Evolutionary conservation across 768 basidiomycete genomes (phyloP).

Genomic region (Daedaleopsis sinensis): DNA sequence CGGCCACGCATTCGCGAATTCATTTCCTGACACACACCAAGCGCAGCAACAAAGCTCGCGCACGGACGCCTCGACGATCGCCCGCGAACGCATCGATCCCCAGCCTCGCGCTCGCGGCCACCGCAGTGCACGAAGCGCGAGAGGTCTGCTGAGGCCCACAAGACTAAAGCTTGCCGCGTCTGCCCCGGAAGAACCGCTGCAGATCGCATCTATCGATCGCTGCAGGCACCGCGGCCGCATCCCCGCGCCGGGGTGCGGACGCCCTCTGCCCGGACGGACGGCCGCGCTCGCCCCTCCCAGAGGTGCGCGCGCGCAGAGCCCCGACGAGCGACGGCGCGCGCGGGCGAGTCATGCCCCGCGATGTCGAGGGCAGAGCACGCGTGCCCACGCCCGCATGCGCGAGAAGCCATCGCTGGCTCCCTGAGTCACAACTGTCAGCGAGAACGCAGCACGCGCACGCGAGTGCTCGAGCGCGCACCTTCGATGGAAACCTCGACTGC

Average conservation of each 20-base stretch:
- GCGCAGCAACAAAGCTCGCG: background rate
- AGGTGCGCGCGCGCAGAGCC: background rate
- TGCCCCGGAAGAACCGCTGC: slow-evolving; percentile 15
- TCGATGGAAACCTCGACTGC: background rate
- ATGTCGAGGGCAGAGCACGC: background rate
- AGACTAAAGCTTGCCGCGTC: slow-evolving; percentile 20
- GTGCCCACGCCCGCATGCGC: background rate
- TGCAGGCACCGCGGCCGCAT: background rate
- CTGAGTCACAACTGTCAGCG: background rate
- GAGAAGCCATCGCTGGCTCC: background rate
- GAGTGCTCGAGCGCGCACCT: too few species aligned
- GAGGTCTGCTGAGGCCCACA: slow-evolving; percentile 17
- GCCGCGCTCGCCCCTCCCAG: background rate
- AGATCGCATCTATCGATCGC: slow-evolving; percentile 19
- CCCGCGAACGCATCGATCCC: slow-evolving; percentile 10
- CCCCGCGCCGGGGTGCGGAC: background rate
- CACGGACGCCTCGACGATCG: slow-evolving; percentile 11
- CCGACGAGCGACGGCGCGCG: background rate
- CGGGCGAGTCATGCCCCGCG: background rate
- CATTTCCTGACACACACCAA: background rate
- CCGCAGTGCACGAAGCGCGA: slow-evolving; percentile 1
- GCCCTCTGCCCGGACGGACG: background rate
- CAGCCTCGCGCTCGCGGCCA: slow-evolving; percentile 4
- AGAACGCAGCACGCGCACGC: background rate
- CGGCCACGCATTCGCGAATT: background rate